These are phyloP conservation scores for Huntiella decipiens DNA, from an alignment of 2,329 filamentous ascomycete genomes.

Conservation along the genomic window DNA sequence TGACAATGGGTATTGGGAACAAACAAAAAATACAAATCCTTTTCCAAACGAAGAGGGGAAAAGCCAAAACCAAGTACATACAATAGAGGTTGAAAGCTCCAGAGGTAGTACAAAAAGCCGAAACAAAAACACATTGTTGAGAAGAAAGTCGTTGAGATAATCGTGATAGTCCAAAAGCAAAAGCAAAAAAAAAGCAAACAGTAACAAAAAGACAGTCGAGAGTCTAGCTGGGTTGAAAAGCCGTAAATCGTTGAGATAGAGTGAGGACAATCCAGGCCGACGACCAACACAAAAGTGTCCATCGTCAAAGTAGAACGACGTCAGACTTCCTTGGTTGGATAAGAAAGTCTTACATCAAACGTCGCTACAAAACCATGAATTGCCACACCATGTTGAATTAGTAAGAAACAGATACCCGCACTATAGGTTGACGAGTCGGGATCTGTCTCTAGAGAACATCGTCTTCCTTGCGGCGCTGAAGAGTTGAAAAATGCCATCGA, in stretches of 20 bases:
- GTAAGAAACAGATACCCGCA: background rate
- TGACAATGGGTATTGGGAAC: no score
- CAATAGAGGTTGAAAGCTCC: background rate
- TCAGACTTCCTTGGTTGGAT: no score
- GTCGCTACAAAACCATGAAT: no score
- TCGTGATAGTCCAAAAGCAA: background rate
- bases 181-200: background rate
- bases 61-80: background rate
- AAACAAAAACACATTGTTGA: slow-evolving; percentile 1
- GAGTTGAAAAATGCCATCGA: no score
- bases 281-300: no score
- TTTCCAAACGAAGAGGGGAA: background rate
- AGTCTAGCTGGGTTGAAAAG: slow-evolving; percentile 11
- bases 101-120: background rate
- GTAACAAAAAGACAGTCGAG: slow-evolving; percentile 3
- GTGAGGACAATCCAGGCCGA: no score
- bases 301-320: no score
- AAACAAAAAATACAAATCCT: no score
- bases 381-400: slow-evolving; percentile 10
- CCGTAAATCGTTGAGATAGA: slow-evolving; percentile 11
- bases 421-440: no score
- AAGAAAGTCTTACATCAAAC: no score
- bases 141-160: slow-evolving; percentile 8
- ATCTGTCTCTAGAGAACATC: no score
- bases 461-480: no score